Conservation (phyloP, 148 eudicot species). For the Polygonum maritimum region DNA sequence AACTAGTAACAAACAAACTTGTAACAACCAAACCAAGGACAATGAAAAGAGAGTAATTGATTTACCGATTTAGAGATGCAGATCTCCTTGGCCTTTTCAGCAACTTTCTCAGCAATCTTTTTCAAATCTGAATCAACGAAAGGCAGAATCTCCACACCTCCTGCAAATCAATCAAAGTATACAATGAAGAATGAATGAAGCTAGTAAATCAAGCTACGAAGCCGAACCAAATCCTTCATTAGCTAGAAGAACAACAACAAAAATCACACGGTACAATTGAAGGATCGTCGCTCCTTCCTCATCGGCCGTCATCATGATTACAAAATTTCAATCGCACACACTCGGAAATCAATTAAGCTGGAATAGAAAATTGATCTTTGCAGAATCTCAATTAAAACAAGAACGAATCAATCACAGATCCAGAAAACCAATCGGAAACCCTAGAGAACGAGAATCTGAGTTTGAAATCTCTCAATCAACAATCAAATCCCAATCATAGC, state of each 20-base stretch:
- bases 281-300: neutral
- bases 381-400: neutral
- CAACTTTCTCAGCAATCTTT: slow-evolving; percentile 26
- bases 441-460: neutral
- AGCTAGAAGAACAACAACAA: neutral
- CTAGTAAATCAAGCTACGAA: neutral
- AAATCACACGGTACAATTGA: neutral
- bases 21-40: too few relatives aligned
- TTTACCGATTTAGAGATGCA: slow-evolving; percentile 38
- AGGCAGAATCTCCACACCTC: slow-evolving; percentile 14
- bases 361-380: neutral
- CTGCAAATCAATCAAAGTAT: slow-evolving; percentile 10
- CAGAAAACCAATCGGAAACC: neutral
- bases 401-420: neutral
- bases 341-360: neutral
- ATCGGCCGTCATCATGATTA: neutral
- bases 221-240: neutral
- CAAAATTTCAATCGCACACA: too few relatives aligned
- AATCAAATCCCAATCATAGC: neutral
- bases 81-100: slow-evolving; percentile 29
- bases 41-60: neutral
- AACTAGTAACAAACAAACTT: too few relatives aligned
- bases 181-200: neutral
- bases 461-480: neutral
- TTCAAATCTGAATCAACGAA: slow-evolving; percentile 30